Conservation (phyloP, 352 stramenopile genomes). For the Aphanomyces cochlioides region DNA sequence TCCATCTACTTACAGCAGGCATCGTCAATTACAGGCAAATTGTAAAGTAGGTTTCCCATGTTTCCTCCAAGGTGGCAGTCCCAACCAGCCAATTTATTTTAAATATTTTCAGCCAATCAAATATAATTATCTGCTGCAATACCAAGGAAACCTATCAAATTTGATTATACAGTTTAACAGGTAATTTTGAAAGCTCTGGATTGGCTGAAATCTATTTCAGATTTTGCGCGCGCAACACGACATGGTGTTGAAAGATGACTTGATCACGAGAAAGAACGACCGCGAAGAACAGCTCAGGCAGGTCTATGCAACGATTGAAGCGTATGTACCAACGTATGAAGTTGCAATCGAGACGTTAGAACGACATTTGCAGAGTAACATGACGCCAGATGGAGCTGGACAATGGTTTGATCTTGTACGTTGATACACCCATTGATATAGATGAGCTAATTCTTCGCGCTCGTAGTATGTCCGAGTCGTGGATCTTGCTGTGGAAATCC, state of each 20-base stretch:
- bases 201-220: not conserved
- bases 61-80: not conserved
- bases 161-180: constrained; percentile 12
- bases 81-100: constrained; percentile 25
- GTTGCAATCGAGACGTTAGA: constrained; percentile 51
- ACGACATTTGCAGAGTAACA: constrained; percentile 33
- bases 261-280: constrained; percentile 10
- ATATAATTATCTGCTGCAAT: constrained; percentile 5
- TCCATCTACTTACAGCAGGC: constrained; percentile 26
- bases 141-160: constrained; percentile 1
- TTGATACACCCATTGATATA: not conserved
- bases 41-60: constrained; percentile 19
- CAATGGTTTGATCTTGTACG: constrained; percentile 66
- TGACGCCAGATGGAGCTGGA: constrained; percentile 40
- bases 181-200: not conserved
- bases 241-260: constrained; percentile 11
- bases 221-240: not conserved
- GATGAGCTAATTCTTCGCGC: constrained; percentile 1
- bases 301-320: constrained; percentile 24
- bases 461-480: constrained; percentile 60
- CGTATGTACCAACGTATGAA: constrained; percentile 34
- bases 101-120: constrained; percentile 12
- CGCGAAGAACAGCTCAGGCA: constrained; percentile 15
- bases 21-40: constrained; percentile 33
- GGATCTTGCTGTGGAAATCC: constrained; percentile 63